Conservation (phyloP, 2,329 filamentous ascomycete species). For the Pseudocercospora crystallina region DNA sequence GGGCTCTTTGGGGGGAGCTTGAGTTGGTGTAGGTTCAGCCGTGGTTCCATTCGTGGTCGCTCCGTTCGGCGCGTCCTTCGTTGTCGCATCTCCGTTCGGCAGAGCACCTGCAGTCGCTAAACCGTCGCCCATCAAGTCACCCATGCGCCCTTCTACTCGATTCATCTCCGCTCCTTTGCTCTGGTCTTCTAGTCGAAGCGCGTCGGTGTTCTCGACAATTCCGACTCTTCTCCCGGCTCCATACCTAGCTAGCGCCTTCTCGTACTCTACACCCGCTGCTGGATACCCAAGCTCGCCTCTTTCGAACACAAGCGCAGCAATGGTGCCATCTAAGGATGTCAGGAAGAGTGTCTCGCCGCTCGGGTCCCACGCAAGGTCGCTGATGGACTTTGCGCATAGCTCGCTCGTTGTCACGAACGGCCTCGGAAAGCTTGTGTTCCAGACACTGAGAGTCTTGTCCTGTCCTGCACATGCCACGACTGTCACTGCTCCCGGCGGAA, state of each 20-base stretch:
- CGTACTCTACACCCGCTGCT: slow-evolving; percentile 81
- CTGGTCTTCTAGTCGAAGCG: slow-evolving; percentile 75
- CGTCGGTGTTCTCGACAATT: slow-evolving; percentile 89
- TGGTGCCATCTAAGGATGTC: slow-evolving; percentile 84
- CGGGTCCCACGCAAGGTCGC: slow-evolving; percentile 89
- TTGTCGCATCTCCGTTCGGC: slow-evolving; percentile 35
- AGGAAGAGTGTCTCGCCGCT: slow-evolving; percentile 85
- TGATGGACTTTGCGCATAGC: slow-evolving; percentile 84
- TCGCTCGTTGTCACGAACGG: slow-evolving; percentile 90
- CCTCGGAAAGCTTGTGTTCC: slow-evolving; percentile 93
- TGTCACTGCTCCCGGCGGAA: slow-evolving; percentile 64
- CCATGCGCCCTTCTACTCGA: slow-evolving; percentile 92
- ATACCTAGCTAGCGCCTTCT: slow-evolving; percentile 89
- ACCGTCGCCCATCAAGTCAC: slow-evolving; percentile 94
- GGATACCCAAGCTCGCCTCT: slow-evolving; percentile 87
- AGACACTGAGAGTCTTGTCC: slow-evolving; percentile 93
- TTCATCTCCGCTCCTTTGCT: slow-evolving; percentile 89
- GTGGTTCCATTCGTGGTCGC: slow-evolving; percentile 22
- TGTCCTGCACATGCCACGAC: slow-evolving; percentile 96
- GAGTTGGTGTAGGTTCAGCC: slow-evolving; percentile 38
- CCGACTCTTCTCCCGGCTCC: slow-evolving; percentile 86
- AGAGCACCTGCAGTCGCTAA: slow-evolving; percentile 53
- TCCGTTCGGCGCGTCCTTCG: slow-evolving; percentile 44
- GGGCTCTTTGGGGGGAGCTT: slow-evolving; percentile 47
- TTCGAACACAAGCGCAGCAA: slow-evolving; percentile 78